Evolutionary conservation across 2,329 filamentous ascomycete species (phyloP), one percentile per base, ranked within the genome.

Genomic region (Pleoardoris graminearum): DNA sequence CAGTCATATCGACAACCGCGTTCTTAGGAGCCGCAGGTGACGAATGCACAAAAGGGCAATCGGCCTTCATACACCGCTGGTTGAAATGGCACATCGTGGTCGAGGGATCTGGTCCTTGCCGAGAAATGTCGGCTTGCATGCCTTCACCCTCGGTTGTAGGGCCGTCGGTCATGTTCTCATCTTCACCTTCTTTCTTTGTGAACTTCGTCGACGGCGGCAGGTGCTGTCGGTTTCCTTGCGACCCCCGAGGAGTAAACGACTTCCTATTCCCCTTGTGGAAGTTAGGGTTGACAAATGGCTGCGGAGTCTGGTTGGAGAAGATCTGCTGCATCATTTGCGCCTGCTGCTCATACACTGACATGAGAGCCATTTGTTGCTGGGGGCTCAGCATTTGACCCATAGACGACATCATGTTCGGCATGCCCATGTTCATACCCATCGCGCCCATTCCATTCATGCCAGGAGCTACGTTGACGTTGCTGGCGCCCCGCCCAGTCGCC

Each of bases 21-120:
- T 88, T 89, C 2, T 88, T 87, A 3, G 90, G 88, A 27, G 93
- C 92, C 2, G 89, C 91, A 1, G 94, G 91, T 14, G 92, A 96
- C 76, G 97, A 93, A 68, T 99, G 94, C 16, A 91, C 94, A 72
- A 91, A 99, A 60, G 87, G 88, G 77, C 94, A 99, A 56, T 95
- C 90, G 62, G 85, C 85, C 75, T 95, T 95, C 33, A 88, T 90
- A 78, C 94, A 99, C 58, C 84, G 81, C 48, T 94, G 79, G 76
- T 97, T 97, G 79, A 86, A 99, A 67, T 89, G 90, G 83, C 94
- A 99, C 56, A 93, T 79, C 12, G 80, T 88, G 43, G 89, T 84
- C 5, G 80, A 77, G 1, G 80, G 78, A 68, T 81, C 76, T 79
- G 85, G 69, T 75, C 82, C 76, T 79, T 85, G 69, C 75, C 82